Evolutionary conservation across 768 basidiomycete species (phyloP).

Genomic region (Sutorius australiensis): DNA sequence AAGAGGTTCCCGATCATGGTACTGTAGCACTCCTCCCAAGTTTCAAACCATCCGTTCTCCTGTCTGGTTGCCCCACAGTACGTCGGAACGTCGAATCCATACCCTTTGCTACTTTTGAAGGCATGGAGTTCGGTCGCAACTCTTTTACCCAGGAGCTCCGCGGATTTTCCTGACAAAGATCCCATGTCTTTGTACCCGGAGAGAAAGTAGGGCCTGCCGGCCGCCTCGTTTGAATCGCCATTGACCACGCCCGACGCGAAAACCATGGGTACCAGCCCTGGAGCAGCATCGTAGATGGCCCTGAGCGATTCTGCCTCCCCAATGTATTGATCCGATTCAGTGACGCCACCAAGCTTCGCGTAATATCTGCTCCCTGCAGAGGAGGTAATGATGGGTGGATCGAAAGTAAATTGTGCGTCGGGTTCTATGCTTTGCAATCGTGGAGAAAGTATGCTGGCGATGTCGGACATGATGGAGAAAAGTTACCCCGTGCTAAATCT

Average conservation of each 20-base stretch:
- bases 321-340: slow-evolving; percentile 59
- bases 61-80: slow-evolving; percentile 72
- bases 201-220: slow-evolving; percentile 59
- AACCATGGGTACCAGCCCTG: slow-evolving; percentile 59
- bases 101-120: slow-evolving; percentile 50
- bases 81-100: slow-evolving; percentile 71
- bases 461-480: slow-evolving; percentile 15
- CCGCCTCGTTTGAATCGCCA: slow-evolving; percentile 24
- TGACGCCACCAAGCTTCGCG: slow-evolving; percentile 51
- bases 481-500: not conserved
- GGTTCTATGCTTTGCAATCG: slow-evolving; percentile 51
- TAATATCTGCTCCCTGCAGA: slow-evolving; percentile 59
- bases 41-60: slow-evolving; percentile 68
- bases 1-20: slow-evolving; percentile 59
- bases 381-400: slow-evolving; percentile 47
- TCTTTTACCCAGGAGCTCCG: slow-evolving; percentile 51
- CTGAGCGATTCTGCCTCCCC: slow-evolving; percentile 70
- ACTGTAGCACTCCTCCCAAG: slow-evolving; percentile 68
- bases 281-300: slow-evolving; percentile 60
- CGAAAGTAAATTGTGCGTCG: slow-evolving; percentile 42
- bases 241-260: slow-evolving; percentile 43
- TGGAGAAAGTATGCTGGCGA: slow-evolving; percentile 34
- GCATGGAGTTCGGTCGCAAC: slow-evolving; percentile 66
- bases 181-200: slow-evolving; percentile 68
- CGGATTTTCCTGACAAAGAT: slow-evolving; percentile 44